Base-by-base conservation (phyloP, 257 asterid genomes). In the Forsythia viridissima region DNA sequence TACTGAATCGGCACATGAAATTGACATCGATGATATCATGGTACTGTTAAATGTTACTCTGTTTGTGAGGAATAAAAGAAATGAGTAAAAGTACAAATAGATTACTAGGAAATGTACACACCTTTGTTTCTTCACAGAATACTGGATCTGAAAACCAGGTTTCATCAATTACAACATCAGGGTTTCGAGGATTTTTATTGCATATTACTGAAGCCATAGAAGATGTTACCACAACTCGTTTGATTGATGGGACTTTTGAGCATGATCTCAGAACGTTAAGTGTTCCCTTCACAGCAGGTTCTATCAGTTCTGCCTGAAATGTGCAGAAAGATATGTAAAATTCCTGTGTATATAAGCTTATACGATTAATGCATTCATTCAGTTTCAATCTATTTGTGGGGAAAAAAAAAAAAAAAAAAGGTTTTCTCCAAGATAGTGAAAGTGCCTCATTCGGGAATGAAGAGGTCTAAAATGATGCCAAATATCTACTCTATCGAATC, bases 231-330 rank as follows among this genome's bases (percentile, higher is more conserved):
- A 91, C 87, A 24, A 86, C 90, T 37, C 94, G 80, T 70, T 41
- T 88, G 71, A 88, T 72, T 4, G 88, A 82, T 9, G 80, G 7
- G 12, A 68, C 83, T 65, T 70, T 85, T 30, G 61, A 37, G 66
- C 93, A 89, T 21, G 96, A 84, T 24, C 44, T 39, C 5, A 91
- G 85, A 37, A 91, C 91, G 59, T 88, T 91, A 16, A 88, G 80
- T 5, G 89, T 91, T 75, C 92, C 95, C 30, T 83, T 82, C 59
- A 88, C 83, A 0, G 93, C 92, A 20, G 96, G 96, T 3, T 89
- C 90, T 41, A 91, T 39, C 11, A 91, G 67, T 43, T 91, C 84
- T 57, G 55, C 83, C 91, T 87, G 38, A 37, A 63, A 15, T 15
- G 30, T 6, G 66, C 11, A 57, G 66, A 57, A 57, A 57, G 66